Base-by-base conservation (phyloP, 495 filamentous ascomycete species). In the Penicillium steckii region DNA sequence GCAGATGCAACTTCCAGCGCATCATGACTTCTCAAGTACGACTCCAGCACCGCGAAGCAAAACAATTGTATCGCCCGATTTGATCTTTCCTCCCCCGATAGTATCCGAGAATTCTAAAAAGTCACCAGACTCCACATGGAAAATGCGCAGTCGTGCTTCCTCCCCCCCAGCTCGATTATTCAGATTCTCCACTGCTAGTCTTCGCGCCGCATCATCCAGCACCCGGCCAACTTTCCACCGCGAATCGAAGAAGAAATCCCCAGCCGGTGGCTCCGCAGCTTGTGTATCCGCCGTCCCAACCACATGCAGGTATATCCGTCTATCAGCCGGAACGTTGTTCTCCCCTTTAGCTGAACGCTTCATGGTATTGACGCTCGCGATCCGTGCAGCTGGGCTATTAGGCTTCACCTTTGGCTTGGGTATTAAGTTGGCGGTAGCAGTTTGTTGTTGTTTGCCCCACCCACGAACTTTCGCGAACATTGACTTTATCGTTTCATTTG, bases 291-390 rank as follows among this genome's bases (percentile, higher is more conserved):
- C 87, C 55, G 71, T 72, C 7, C 71, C 79, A 61, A 96, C 91
- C 8, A 95, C 87, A 69, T 88, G 81, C 22, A 98, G 49, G 66
- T 97, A 97, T 1, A 97, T 63, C 32, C 94, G 70, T 70, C 89
- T 90, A 51, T 96, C 90, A 0, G 76, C 65, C 1, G 91, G 82
- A 1, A 97, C 68, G 55, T 86, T 86, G 1, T 82, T 84, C 54
- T 96, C 93, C 0, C 95, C 95, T 68, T 96, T 97, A 2, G 94
- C 95, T 1, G 79, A 80, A 59, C 84, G 85, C 77, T 95, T 96
- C 19, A 97, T 71, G 12, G 75, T 79, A 52, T 91, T 90, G 8
- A 92, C 71, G 7, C 83, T 84, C 6, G 83, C 68, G 9, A 84
- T 48, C 5, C 84, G 75, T 47, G 81, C 82, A 6, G 85, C 78